Conservation (phyloP, 441 rosid species). For the Euphorbia corollata region DNA sequence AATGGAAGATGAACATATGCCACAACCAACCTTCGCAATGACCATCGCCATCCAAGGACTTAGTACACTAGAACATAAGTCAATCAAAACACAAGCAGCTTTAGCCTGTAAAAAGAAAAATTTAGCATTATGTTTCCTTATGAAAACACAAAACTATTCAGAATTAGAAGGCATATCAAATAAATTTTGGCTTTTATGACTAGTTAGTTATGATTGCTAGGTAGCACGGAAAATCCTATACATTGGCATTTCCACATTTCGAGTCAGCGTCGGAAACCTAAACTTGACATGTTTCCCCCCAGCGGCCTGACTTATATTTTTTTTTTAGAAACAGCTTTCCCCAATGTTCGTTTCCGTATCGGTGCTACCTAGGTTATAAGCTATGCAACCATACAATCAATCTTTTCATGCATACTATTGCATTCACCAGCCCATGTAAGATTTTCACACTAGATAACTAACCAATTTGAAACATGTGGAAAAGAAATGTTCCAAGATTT, state of each 20-base stretch:
- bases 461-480: neutral
- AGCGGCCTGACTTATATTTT: too few relatives aligned
- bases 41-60: constrained; percentile 73
- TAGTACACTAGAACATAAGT: constrained; percentile 63
- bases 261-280: too few relatives aligned
- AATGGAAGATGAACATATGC: constrained; percentile 14
- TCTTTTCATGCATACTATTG: too few relatives aligned
- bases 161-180: neutral
- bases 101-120: constrained; percentile 52
- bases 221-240: too few relatives aligned
- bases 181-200: neutral
- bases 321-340: too few relatives aligned
- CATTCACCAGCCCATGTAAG: constrained; percentile 3
- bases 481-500: neutral
- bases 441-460: neutral
- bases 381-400: too few relatives aligned
- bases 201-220: neutral
- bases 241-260: too few relatives aligned
- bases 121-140: constrained; percentile 17
- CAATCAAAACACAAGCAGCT: constrained; percentile 79
- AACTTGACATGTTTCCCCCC: too few relatives aligned
- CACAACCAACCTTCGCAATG: constrained; percentile 61
- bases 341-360: too few relatives aligned
- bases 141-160: neutral
- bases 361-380: too few relatives aligned